Evolutionary conservation across 257 asterid species (phyloP).

Genomic region (Fraxinus anomala): DNA sequence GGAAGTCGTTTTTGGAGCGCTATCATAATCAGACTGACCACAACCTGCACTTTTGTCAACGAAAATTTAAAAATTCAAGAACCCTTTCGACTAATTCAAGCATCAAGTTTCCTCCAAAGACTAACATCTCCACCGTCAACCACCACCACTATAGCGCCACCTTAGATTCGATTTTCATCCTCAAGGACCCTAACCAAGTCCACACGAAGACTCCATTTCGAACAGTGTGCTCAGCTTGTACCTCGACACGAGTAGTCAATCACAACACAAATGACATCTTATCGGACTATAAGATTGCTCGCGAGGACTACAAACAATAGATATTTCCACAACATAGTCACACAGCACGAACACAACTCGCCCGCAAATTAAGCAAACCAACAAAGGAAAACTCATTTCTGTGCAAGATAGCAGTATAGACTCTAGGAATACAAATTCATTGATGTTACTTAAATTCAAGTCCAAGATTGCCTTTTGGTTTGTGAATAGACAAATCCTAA

Average conservation of each 20-base stretch:
- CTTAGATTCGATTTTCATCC: too few species aligned
- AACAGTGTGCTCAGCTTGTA: neutral
- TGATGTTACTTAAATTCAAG: constrained; percentile 14
- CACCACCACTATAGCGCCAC: neutral
- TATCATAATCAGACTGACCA: neutral
- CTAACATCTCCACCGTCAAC: neutral
- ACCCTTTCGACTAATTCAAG: neutral
- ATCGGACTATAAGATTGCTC: neutral
- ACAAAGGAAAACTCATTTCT: neutral
- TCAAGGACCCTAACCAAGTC: neutral
- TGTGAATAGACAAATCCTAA: constrained; percentile 24
- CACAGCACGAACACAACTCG: neutral
- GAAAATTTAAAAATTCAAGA: neutral
- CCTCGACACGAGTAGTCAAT: neutral
- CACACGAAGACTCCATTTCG: neutral
- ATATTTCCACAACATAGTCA: too few species aligned
- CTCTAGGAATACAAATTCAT: constrained; percentile 18
- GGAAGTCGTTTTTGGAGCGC: neutral
- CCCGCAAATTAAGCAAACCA: neutral
- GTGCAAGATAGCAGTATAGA: neutral
- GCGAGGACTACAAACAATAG: too few species aligned
- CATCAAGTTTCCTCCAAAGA: neutral
- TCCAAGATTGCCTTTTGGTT: constrained; percentile 26
- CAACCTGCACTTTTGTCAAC: neutral
- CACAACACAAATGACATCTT: neutral